These are phyloP conservation scores for Pseudocercospora musae DNA, from an alignment of 2,329 filamentous ascomycete genomes.

Conservation along the genomic window DNA sequence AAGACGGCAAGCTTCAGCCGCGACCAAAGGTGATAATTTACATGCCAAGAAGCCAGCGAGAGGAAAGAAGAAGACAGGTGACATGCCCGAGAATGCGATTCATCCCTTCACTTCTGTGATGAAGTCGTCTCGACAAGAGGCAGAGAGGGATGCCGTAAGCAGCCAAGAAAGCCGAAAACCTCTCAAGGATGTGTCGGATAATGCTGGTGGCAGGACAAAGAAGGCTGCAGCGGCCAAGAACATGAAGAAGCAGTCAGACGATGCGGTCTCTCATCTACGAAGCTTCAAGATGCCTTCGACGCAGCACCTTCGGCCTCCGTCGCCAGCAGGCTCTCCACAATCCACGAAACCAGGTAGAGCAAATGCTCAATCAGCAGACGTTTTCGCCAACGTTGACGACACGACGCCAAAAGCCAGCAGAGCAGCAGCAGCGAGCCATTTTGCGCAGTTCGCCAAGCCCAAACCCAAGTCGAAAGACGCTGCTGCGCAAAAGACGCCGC, in stretches of 20 bases:
- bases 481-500: constrained; percentile 23
- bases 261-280: background rate
- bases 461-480: background rate
- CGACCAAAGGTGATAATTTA: constrained; percentile 18
- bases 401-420: constrained; percentile 13
- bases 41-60: constrained; percentile 18
- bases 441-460: background rate
- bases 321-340: background rate
- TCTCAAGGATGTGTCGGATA: constrained; percentile 8
- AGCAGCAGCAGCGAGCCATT: background rate
- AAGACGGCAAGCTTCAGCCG: constrained; percentile 25
- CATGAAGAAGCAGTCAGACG: background rate
- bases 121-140: constrained; percentile 17
- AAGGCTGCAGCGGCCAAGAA: background rate
- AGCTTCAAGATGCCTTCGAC: constrained; percentile 15
- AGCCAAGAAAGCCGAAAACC: constrained; percentile 10
- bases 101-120: constrained; percentile 10
- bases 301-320: background rate
- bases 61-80: constrained; percentile 14
- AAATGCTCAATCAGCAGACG: background rate
- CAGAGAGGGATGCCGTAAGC: background rate
- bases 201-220: constrained; percentile 9
- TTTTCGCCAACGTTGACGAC: constrained; percentile 14
- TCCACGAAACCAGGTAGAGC: background rate
- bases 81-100: constrained; percentile 15